Evolutionary conservation across 306 rosid species (phyloP).

Genomic region (Vigna unguiculata): DNA sequence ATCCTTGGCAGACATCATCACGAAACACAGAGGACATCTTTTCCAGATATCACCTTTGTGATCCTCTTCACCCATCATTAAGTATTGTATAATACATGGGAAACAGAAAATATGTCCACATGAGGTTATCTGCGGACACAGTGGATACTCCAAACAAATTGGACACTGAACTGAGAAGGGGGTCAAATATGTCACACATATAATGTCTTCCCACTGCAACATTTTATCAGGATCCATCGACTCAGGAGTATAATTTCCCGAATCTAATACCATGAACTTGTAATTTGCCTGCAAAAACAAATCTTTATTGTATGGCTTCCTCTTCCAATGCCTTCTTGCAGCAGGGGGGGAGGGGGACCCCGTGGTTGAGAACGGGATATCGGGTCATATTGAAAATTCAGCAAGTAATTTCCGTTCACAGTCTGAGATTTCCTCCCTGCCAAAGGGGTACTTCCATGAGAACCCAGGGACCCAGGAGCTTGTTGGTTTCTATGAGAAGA

Average conservation of each 20-base stretch:
- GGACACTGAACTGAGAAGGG: slow-evolving; percentile 87
- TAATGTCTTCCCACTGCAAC: slow-evolving; percentile 95
- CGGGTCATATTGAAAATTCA: slow-evolving; percentile 92
- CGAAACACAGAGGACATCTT: slow-evolving; percentile 93
- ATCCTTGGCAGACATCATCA: slow-evolving; percentile 84
- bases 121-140: slow-evolving; percentile 94
- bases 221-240: slow-evolving; percentile 91
- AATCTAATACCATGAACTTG: slow-evolving; percentile 84
- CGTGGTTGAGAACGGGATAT: slow-evolving; percentile 81
- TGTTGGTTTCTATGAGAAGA: slow-evolving; percentile 60
- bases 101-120: slow-evolving; percentile 97
- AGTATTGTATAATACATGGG: slow-evolving; percentile 87
- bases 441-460: slow-evolving; percentile 61
- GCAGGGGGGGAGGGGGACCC: slow-evolving; percentile 83
- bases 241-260: slow-evolving; percentile 69
- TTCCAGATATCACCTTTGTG: slow-evolving; percentile 92
- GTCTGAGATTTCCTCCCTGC: slow-evolving; percentile 74
- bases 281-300: slow-evolving; percentile 95
- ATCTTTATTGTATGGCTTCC: slow-evolving; percentile 85
- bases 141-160: slow-evolving; percentile 91
- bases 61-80: slow-evolving; percentile 91
- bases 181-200: slow-evolving; percentile 80
- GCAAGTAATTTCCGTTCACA: slow-evolving; percentile 82
- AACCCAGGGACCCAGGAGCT: slow-evolving; percentile 43
- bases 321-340: slow-evolving; percentile 78